Evolutionary conservation across 192 early-diverging fungal species (phyloP).

Genomic region (Dimargaris cristalligena): DNA sequence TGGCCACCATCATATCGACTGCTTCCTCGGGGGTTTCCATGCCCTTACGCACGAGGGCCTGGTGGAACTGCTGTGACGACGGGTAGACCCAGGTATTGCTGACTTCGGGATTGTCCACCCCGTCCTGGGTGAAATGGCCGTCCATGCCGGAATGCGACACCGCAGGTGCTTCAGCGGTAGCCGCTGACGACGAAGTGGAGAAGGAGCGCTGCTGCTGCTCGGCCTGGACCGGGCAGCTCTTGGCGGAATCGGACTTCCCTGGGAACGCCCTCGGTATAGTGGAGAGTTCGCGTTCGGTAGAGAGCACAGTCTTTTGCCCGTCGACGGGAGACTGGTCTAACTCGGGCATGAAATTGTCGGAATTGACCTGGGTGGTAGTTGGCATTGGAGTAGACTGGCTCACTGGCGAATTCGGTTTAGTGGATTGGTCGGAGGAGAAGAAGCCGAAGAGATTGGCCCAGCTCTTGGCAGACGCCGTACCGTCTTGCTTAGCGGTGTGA

Average conservation of each 20-base stretch:
- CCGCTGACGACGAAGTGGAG: constrained; percentile 9
- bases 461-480: too few relatives aligned
- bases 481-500: too few relatives aligned
- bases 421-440: too few relatives aligned
- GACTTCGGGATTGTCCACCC: constrained; percentile 18
- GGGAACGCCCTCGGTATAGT: constrained; percentile 51
- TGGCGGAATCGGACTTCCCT: not conserved
- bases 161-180: not conserved
- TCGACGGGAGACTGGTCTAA: constrained; percentile 46
- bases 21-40: constrained; percentile 71
- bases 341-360: constrained; percentile 83
- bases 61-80: constrained; percentile 81
- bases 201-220: not conserved
- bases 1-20: constrained; percentile 85
- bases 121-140: not conserved
- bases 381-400: too few relatives aligned
- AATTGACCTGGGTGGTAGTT: too few relatives aligned
- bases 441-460: too few relatives aligned
- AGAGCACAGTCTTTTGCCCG: constrained; percentile 50
- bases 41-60: constrained; percentile 67
- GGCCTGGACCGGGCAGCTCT: not conserved
- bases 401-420: too few relatives aligned
- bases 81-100: constrained; percentile 66
- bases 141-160: constrained; percentile 12
- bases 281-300: constrained; percentile 64